These are phyloP conservation scores for Knufia petricola DNA, from an alignment of 2,329 filamentous ascomycete genomes.

Conservation along the genomic window DNA sequence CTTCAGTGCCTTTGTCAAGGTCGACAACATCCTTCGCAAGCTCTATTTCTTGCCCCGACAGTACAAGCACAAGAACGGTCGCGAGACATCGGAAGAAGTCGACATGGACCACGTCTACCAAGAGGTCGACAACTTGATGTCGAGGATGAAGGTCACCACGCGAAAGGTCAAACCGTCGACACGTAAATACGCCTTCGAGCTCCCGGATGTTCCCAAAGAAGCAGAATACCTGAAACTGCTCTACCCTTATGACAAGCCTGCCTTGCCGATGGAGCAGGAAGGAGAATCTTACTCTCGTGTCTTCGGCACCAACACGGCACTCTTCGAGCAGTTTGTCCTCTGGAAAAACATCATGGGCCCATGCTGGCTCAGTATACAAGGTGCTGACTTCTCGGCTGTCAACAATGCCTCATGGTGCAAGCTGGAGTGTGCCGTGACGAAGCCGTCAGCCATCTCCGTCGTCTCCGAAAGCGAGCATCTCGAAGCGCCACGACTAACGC, in stretches of 20 bases:
- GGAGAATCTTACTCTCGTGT: slow-evolving; percentile 91
- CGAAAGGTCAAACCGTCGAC: slow-evolving; percentile 88
- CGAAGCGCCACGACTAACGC: slow-evolving; percentile 74
- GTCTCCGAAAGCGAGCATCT: slow-evolving; percentile 69
- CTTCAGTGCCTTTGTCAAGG: slow-evolving; percentile 88
- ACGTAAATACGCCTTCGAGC: slow-evolving; percentile 91
- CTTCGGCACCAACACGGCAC: slow-evolving; percentile 83
- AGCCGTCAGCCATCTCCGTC: slow-evolving; percentile 65
- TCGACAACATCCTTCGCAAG: slow-evolving; percentile 89
- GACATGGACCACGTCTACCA: slow-evolving; percentile 82
- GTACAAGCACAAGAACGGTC: slow-evolving; percentile 47
- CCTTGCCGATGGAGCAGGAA: slow-evolving; percentile 57
- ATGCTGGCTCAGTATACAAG: slow-evolving; percentile 88
- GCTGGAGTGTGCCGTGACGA: slow-evolving; percentile 72
- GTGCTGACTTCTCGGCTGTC: slow-evolving; percentile 70
- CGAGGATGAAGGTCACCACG: slow-evolving; percentile 70
- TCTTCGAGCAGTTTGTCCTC: slow-evolving; percentile 96
- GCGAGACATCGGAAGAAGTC: slow-evolving; percentile 65
- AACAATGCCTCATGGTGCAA: slow-evolving; percentile 97
- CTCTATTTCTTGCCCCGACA: slow-evolving; percentile 85
- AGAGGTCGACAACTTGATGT: slow-evolving; percentile 84
- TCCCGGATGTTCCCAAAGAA: slow-evolving; percentile 77
- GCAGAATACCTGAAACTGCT: slow-evolving; percentile 89
- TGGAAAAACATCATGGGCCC: slow-evolving; percentile 99
- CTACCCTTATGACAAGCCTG: slow-evolving; percentile 81